Evolutionary conservation across 2,329 filamentous ascomycete genomes (phyloP).

Genomic region (Fusarium phyllophilum): DNA sequence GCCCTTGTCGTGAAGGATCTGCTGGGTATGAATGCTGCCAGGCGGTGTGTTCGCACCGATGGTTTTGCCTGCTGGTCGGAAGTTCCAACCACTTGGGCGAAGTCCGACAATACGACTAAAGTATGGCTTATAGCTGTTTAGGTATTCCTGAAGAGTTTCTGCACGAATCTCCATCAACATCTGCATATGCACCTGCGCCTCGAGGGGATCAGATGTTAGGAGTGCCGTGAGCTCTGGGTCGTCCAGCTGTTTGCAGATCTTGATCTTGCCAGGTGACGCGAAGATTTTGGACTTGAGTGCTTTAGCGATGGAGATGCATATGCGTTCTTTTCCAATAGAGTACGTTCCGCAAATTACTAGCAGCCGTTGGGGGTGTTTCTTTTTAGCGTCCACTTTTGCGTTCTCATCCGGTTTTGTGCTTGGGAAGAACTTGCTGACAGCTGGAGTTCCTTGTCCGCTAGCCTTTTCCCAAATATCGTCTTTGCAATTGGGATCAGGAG

Average conservation of each 20-base stretch:
- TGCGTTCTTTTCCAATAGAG: slow-evolving; percentile 96
- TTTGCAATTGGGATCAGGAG: slow-evolving; percentile 67
- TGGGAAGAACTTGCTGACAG: slow-evolving; percentile 64
- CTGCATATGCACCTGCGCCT: slow-evolving; percentile 98
- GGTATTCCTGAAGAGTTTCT: slow-evolving; percentile 90
- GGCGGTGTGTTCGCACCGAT: slow-evolving; percentile 66
- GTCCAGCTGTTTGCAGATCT: slow-evolving; percentile 84
- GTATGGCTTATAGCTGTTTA: slow-evolving; percentile 79
- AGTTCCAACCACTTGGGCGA: slow-evolving; percentile 94
- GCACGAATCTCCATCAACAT: slow-evolving; percentile 92
- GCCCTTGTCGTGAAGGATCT: slow-evolving; percentile 66
- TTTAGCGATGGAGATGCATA: slow-evolving; percentile 90
- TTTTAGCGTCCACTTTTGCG: slow-evolving; percentile 43
- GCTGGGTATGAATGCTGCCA: slow-evolving; percentile 59
- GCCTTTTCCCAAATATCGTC: slow-evolving; percentile 60
- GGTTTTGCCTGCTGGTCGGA: slow-evolving; percentile 70
- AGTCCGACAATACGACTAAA: slow-evolving; percentile 92
- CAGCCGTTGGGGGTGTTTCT: slow-evolving; percentile 65
- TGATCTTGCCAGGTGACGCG: slow-evolving; percentile 82
- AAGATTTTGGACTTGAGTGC: slow-evolving; percentile 90
- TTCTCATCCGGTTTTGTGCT: slow-evolving; percentile 48
- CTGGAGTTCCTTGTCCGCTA: slow-evolving; percentile 53
- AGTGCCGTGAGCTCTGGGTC: slow-evolving; percentile 82
- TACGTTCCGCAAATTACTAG: slow-evolving; percentile 96
- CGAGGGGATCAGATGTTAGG: slow-evolving; percentile 81